Evolutionary conservation across 2,329 filamentous ascomycete species (phyloP).

Genomic region (Ophiostoma himal-ulmi): DNA sequence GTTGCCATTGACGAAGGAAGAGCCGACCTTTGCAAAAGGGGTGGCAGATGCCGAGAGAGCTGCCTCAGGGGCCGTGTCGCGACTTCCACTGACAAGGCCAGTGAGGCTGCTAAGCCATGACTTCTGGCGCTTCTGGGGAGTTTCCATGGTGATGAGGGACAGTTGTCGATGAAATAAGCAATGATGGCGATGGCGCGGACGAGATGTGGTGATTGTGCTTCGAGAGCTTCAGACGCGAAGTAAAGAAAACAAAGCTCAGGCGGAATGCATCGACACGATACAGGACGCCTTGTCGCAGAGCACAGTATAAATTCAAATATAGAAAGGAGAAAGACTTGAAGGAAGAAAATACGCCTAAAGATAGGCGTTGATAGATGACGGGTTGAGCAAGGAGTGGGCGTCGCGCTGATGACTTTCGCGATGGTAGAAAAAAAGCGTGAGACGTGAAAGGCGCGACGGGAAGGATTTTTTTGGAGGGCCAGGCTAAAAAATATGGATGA

Average conservation of each 20-base stretch:
- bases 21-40: background rate
- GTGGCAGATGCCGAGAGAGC: constrained; percentile 12
- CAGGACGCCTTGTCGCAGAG: background rate
- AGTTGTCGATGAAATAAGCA: constrained; percentile 3
- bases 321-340: background rate
- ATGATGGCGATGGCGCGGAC: constrained; percentile 11
- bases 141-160: constrained; percentile 23
- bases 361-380: constrained; percentile 13
- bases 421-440: constrained; percentile 19
- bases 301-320: constrained; percentile 4
- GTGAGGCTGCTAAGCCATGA: constrained; percentile 27
- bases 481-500: constrained; percentile 21
- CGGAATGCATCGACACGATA: constrained; percentile 21
- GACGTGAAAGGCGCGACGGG: constrained; percentile 10
- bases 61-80: constrained; percentile 15
- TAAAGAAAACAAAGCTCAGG: constrained; percentile 14
- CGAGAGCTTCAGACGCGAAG: constrained; percentile 14
- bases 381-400: background rate
- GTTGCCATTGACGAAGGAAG: constrained; percentile 13
- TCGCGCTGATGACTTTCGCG: constrained; percentile 23
- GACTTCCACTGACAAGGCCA: constrained; percentile 23
- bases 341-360: constrained; percentile 14
- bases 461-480: constrained; percentile 15
- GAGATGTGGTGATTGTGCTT: constrained; percentile 15
- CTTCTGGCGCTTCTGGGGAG: constrained; percentile 24